Base-by-base conservation (phyloP, 352 stramenopile species). In the Phytophthora idaei region DNA sequence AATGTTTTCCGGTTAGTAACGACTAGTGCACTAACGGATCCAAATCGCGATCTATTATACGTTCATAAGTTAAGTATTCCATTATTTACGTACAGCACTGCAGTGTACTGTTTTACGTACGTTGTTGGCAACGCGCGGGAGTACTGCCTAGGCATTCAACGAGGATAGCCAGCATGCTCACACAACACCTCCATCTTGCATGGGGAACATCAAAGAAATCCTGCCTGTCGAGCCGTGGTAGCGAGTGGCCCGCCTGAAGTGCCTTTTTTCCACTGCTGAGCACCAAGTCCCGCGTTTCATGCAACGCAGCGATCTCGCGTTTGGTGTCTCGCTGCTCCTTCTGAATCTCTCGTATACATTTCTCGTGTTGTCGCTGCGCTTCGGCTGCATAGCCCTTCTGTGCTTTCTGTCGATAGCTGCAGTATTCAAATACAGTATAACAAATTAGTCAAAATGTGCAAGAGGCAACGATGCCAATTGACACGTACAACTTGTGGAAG, bases 231-330 rank as follows among this genome's bases (percentile, higher is more conserved):
- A 21, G 21, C 21, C 21, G 21, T 21, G 21, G 21, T 21, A 21
- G 21, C 21, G 21, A 21, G 21, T 21, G 21, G 21, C 21, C 21
- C n/a, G 82, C 80, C 46, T 90, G 81, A 21, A 92, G 36, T 14
- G 78, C 77, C 50, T 90, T 90, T 67, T 91, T 92, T 4, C 85
- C 85, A 29, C 85, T 90, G 41, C 67, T 76, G 7, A 93, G 67
- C 36, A 93, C 85, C 50, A 90, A 80, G 36, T 92, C 80, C 29
- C 84, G 74, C 0, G 82, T 89, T 76, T 92, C 79, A 44, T 83
- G 71, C 14, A 93, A 72, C 34, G 74, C 70, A 44, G 77, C 64
- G 36, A 93, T 77, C 47, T 90, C 83, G 14, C 77, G 80, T n/a
- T 74, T 77, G 12, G 74, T 83, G 32, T 87, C 76, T 17, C 73